Evolutionary conservation across 345 rosid genomes (phyloP).

Genomic region (Populus simonii): DNA sequence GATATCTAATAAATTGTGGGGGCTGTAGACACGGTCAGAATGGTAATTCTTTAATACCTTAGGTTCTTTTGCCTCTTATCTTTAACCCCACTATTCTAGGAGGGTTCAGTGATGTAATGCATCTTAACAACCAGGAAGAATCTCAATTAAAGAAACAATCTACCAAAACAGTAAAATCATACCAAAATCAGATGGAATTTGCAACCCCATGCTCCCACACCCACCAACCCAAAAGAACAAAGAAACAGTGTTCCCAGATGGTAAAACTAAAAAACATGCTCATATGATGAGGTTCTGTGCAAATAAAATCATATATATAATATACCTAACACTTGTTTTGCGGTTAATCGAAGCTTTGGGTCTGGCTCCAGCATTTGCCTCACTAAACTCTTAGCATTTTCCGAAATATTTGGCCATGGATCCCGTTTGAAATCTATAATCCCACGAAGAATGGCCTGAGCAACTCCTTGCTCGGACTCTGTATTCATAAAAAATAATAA

Average conservation of each 20-base stretch:
- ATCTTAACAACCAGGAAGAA: not conserved
- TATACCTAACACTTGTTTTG: slow-evolving; percentile 95
- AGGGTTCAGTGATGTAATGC: not conserved
- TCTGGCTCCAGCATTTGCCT: slow-evolving; percentile 98
- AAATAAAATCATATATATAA: slow-evolving; percentile 17
- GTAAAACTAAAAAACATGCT: not conserved
- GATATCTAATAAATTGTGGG: not conserved
- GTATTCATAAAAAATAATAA: slow-evolving; percentile 14
- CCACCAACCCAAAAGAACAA: not conserved
- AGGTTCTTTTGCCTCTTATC: not conserved
- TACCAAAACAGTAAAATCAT: not conserved
- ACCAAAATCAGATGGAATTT: not conserved
- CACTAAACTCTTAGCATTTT: slow-evolving; percentile 82
- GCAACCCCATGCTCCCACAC: not conserved
- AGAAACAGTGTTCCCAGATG: not conserved
- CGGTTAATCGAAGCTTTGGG: slow-evolving; percentile 86
- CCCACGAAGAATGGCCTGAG: slow-evolving; percentile 99
- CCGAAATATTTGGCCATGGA: slow-evolving; percentile 98
- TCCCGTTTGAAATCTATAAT: slow-evolving; percentile 95
- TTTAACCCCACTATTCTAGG: not conserved
- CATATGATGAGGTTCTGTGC: not conserved
- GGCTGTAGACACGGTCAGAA: not conserved
- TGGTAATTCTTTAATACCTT: not conserved
- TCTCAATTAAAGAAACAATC: not conserved
- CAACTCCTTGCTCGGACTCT: slow-evolving; percentile 99